Evolutionary conservation across 805 yeast genomes (phyloP), one percentile per base, ranked within the genome.

Genomic region (Teunomyces pallodes): DNA sequence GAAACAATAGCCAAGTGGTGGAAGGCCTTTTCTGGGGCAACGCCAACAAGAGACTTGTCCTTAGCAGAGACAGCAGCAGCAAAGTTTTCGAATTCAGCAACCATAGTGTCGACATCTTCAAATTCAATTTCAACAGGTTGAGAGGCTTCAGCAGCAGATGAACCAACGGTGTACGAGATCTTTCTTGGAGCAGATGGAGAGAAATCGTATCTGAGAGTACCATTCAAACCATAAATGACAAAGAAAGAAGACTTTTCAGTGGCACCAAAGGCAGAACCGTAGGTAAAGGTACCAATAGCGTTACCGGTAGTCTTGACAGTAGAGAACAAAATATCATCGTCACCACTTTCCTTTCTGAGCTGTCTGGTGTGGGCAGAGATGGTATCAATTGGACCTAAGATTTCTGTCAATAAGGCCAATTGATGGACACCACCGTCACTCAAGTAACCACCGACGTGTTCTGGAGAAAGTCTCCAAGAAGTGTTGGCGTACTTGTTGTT

Each of bases 381-480:
- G 5, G 83, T 66, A 43, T 78, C 81, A 12, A 90, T 84, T 20
- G 76, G 74, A 46, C 98, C 97, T 46, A 92, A 74, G 14, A 90
- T 82, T 50, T 82, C 89, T 7, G 96, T 90, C 54, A 91, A 77
- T 33, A 90, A 71, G 2, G 96, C 96, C 65, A 91, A 72, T 67
- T 91, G 97, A 69, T 92, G 98, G 20, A 92, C 98, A 64, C 97
- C 98, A 60, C 97, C 97, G 61, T 92, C 98, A 49, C 92, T 84
- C 58, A 92, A 74, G 68, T 76, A 91, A 0, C 97, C 97, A 46
- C 98, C 98, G 55, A 90, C 80, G 64, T 92, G 97, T 66, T 89
- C 84, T 29, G 98, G 97, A 42, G 84, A 76, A 63, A 79, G 81
- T 77, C 97, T 85, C 98, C 98, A 92, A 12, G 83, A 47, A 1